A percentile compares a stretch with the other conserved stretches of the same genome.
phyloP scores from a whole-genome alignment of 2,329 filamentous ascomycete genomes.

The Polytolypa hystricis region DNA sequence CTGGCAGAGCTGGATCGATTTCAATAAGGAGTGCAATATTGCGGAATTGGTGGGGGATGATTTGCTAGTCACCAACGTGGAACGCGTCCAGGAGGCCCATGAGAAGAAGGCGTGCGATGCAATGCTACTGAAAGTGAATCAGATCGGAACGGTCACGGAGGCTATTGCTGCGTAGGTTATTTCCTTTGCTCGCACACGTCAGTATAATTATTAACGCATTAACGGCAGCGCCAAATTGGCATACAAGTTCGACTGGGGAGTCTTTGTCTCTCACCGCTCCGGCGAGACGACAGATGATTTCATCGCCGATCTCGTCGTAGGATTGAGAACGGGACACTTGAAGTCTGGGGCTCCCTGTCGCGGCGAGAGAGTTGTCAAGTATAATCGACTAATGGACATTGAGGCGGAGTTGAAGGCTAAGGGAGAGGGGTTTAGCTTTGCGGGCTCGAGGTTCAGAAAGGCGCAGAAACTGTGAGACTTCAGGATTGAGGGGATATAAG shows the following conservation, averaged over 20 bases:
- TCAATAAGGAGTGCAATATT: constrained; percentile 20
- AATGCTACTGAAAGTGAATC: constrained; percentile 34
- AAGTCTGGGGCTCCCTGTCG: constrained; percentile 32
- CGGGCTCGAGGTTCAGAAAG: background rate
- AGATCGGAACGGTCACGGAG: constrained; percentile 34
- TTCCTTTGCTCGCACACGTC: background rate
- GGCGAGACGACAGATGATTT: constrained; percentile 36
- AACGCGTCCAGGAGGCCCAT: constrained; percentile 24
- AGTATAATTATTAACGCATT: constrained; percentile 1
- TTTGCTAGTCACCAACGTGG: constrained; percentile 30
- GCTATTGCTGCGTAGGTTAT: constrained; percentile 27
- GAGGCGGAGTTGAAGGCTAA: constrained; percentile 21
- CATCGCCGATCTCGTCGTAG: constrained; percentile 33
- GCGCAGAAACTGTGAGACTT: background rate
- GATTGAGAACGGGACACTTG: constrained; percentile 28
- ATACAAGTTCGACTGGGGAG: constrained; percentile 26
- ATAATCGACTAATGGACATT: constrained; percentile 36
- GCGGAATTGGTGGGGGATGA: constrained; percentile 34
- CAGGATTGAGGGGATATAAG: background rate
- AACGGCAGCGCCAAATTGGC: constrained; percentile 21
- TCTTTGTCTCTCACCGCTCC: constrained; percentile 35
- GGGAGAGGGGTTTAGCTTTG: background rate
- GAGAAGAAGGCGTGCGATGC: constrained; percentile 31
- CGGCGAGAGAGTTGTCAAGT: constrained; percentile 34
- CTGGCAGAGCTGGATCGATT: constrained; percentile 27